phyloP scores from a whole-genome alignment of 768 basidiomycete species.

The Neoboletus brunneissimus region DNA sequence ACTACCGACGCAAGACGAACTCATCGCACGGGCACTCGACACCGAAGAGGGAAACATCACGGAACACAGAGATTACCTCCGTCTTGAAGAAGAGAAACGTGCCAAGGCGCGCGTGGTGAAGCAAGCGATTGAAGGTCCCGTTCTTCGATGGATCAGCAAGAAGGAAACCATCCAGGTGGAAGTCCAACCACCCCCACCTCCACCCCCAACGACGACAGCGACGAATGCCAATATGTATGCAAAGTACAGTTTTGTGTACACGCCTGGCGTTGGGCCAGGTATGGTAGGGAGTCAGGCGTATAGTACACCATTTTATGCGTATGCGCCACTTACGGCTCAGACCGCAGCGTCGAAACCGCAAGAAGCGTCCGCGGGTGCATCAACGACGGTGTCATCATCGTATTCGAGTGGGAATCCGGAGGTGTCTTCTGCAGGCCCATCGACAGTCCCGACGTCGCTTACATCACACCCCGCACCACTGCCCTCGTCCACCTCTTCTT shows the following conservation, averaged over 20 bases:
- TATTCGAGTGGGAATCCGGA: background rate
- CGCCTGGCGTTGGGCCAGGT: background rate
- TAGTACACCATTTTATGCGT: constrained; percentile 27
- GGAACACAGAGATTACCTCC: constrained; percentile 77
- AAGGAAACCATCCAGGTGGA: constrained; percentile 54
- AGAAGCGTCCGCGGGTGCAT: background rate
- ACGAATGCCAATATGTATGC: constrained; percentile 1
- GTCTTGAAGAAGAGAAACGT: constrained; percentile 78
- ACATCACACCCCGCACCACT: background rate
- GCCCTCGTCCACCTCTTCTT: background rate
- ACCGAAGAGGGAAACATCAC: constrained; percentile 83
- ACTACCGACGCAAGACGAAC: constrained; percentile 72
- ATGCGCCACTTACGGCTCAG: constrained; percentile 15
- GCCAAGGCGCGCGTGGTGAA: constrained; percentile 60
- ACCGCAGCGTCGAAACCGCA: constrained; percentile 9
- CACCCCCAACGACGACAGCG: constrained; percentile 22
- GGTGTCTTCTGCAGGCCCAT: background rate
- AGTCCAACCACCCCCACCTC: constrained; percentile 20
- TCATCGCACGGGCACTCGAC: constrained; percentile 79
- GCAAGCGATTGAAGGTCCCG: constrained; percentile 58
- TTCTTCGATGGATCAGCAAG: constrained; percentile 69
- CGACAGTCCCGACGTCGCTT: background rate
- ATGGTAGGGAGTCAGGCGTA: constrained; percentile 18
- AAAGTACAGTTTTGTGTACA: constrained; percentile 20
- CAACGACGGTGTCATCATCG: background rate